Base-by-base conservation (phyloP, 805 yeast genomes). In the Kuraishia cidri region DNA sequence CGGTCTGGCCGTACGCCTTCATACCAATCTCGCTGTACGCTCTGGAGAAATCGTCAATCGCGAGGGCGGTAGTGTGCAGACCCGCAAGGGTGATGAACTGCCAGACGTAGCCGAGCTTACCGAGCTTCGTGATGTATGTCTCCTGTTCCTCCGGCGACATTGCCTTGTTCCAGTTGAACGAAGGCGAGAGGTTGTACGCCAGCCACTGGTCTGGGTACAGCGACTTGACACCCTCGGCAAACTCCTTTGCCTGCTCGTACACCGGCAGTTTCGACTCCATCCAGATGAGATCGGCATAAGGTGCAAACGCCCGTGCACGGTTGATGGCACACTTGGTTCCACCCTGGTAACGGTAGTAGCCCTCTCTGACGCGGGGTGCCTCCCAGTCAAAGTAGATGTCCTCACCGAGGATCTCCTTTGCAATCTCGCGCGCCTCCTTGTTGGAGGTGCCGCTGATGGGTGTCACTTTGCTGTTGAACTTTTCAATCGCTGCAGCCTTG, bases 61-160 rank as follows among this genome's bases (percentile, higher is more conserved):
- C 94, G 54, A 90, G 72, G 5, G 96, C 97, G 36, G 90, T 87
- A 37, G 96, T 86, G 62, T 90, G 97, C 53, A 90, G 74, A 52
- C 97, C 97, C 13, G 97, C 97, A 52, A 90, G 73, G 5, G 97
- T 90, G 61, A 90, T 90, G 62, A 90, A 90, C 63, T 90, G 97
- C 97, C 97, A 90, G 43, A 84, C 86, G 66, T 79, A 90, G 40
- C 97, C 97, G 46, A 88, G 72, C 60, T 80, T 69, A 41, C 80
- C 94, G 40, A 90, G 74, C 57, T 95, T 76, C 55, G 73, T 62
- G 58, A 90, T 90, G 62, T 86, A 90, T 30, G 96, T 82, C 58
- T 79, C 82, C 66, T 88, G 96, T 52, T 90, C 96, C 31, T 70
- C 69, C 17, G 80, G 64, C 33, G 80, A 64, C 96, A 90, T 85